Conservation (phyloP, 2,329 filamentous ascomycete genomes). For the Neofusicoccum sp. region DNA sequence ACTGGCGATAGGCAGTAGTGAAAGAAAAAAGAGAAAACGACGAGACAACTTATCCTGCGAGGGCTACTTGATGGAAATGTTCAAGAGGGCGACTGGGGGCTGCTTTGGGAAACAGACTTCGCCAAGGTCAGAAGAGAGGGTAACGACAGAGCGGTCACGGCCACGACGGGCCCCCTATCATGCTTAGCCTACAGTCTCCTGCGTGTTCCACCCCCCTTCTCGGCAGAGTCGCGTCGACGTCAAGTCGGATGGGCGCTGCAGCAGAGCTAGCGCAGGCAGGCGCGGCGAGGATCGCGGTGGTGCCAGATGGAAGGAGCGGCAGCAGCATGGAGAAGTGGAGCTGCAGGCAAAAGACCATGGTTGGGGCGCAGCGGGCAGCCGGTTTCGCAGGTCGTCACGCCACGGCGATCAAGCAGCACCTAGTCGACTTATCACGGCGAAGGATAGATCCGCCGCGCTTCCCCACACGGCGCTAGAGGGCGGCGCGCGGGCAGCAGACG, state of each 20-base stretch:
- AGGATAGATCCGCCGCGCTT: slow-evolving; percentile 13
- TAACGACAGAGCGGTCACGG: too few species aligned
- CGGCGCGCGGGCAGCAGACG: neutral
- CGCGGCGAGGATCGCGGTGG: neutral
- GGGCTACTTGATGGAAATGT: too few species aligned
- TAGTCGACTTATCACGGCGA: slow-evolving; percentile 13
- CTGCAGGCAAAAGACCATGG: neutral
- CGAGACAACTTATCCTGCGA: too few species aligned
- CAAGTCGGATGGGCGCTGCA: too few species aligned
- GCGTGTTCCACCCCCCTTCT: too few species aligned
- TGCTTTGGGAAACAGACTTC: too few species aligned
- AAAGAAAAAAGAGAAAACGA: neutral
- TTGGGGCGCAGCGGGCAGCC: neutral
- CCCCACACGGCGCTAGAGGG: neutral
- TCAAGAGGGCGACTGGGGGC: too few species aligned
- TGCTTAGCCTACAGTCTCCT: too few species aligned
- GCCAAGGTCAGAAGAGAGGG: too few species aligned
- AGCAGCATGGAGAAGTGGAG: slow-evolving; percentile 9
- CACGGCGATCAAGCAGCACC: neutral
- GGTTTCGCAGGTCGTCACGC: slow-evolving; percentile 13
- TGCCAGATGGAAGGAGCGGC: neutral
- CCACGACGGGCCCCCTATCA: too few species aligned
- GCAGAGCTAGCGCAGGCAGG: too few species aligned
- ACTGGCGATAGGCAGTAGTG: neutral
- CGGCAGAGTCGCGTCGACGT: too few species aligned